Evolutionary conservation across 192 early-diverging fungal genomes (phyloP), one percentile per base, ranked within the genome.

Genomic region (Pilobolus umbonatus): DNA sequence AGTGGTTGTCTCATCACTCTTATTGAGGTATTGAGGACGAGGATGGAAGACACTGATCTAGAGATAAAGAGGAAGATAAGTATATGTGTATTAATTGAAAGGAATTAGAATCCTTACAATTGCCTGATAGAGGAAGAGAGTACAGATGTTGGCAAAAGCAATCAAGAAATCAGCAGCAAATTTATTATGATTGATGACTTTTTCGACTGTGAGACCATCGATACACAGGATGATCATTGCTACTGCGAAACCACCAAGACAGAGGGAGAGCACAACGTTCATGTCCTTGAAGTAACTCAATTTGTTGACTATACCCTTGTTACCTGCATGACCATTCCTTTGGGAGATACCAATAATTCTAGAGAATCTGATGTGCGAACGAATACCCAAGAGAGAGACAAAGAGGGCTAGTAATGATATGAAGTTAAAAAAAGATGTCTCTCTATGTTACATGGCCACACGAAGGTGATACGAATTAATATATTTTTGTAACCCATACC

Each of bases 231-330:
- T 60, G 8, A 63, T 38, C 4, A 69, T 17, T 0, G 61, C 58
- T 3, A 24, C 2, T 22, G 51, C 60, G 24, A 52, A 62, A 26
- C 31, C 24, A 32, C 53, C 21, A 24, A 69, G 25, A 32, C 35
- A 5, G 24, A 58, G 8, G 3, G 61, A 63, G 19, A 69, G 24
- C 19, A 69, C 28, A 7, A 34, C 21, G 30, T 69, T 69, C 67
- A 69, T 69, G n/a, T 69, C 61, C 25, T 62, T 69, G 34, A 69
- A 69, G 12, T 69, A 69, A 28, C 44, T 47, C 7, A 69, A 32
- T 49, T 51, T 69, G 2, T 32, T 56, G 22, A 62, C 56, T 12
- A 69, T 57, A 8, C 26, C 17, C 38, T 67, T 67, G 8, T 40
- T 48, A 22, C 34, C 40, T 11, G 39, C 15, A 34, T 30, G 31